These are phyloP conservation scores for Funneliformis mosseae DNA, from an alignment of 192 early-diverging fungal genomes.

Conservation along the genomic window DNA sequence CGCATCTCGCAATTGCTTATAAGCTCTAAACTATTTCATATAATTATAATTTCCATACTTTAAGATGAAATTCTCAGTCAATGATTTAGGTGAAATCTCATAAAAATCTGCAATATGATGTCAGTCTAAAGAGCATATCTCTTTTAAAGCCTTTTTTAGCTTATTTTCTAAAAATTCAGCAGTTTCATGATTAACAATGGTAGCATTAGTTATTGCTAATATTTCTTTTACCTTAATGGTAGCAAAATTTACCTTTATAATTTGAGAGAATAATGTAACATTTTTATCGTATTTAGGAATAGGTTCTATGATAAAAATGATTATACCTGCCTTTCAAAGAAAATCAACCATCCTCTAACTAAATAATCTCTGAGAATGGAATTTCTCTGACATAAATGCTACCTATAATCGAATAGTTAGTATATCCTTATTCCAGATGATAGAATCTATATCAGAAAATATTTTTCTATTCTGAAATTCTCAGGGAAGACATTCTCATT, in stretches of 20 bases:
- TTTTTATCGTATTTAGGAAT: neutral
- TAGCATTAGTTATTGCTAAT: no score
- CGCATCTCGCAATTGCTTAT: no score
- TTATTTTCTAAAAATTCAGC: no score
- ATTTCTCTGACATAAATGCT: neutral
- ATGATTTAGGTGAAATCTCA: no score
- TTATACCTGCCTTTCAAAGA: neutral
- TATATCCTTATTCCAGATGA: neutral
- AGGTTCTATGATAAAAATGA: neutral
- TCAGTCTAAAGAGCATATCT: no score
- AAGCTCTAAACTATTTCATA: no score
- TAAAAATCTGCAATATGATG: no score
- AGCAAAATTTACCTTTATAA: neutral
- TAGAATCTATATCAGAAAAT: neutral
- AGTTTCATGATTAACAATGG: no score
- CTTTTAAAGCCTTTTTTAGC: no score
- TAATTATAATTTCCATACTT: no score
- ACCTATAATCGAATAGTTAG: no score
- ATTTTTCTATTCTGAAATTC: constrained; percentile 1
- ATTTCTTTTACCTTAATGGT: neutral
- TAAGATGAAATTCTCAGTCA: no score
- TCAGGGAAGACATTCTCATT: constrained; percentile 7
- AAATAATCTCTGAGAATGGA: neutral
- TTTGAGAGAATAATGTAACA: neutral
- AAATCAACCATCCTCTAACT: neutral